phyloP scores from a whole-genome alignment of 2,329 filamentous ascomycete genomes.

The Cucurbitaria berberidis region DNA sequence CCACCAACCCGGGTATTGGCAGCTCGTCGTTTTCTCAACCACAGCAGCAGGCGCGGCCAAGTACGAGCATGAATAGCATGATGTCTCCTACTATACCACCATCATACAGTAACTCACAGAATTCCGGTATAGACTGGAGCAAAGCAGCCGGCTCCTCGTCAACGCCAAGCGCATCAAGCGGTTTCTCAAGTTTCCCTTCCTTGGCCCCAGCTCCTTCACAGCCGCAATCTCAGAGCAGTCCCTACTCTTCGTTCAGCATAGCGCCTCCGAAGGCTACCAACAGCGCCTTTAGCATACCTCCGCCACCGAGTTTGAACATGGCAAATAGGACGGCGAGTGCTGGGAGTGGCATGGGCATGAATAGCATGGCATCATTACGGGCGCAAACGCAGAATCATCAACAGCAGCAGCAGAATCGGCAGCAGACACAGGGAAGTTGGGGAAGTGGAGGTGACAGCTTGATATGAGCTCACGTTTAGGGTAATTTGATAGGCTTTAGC shows the following conservation, averaged over 20 bases:
- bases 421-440: slow-evolving; percentile 28
- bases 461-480: slow-evolving; percentile 24
- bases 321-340: slow-evolving; percentile 22
- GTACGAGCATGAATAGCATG: slow-evolving; percentile 44
- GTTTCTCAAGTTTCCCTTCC: slow-evolving; percentile 55
- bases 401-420: slow-evolving; percentile 21
- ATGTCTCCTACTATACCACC: slow-evolving; percentile 33
- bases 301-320: slow-evolving; percentile 27
- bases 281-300: slow-evolving; percentile 36
- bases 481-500: not conserved
- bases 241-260: slow-evolving; percentile 47
- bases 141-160: slow-evolving; percentile 28
- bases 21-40: slow-evolving; percentile 45
- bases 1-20: slow-evolving; percentile 43
- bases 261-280: slow-evolving; percentile 41
- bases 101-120: slow-evolving; percentile 29
- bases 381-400: slow-evolving; percentile 33
- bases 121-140: slow-evolving; percentile 38
- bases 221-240: slow-evolving; percentile 27
- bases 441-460: slow-evolving; percentile 35
- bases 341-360: slow-evolving; percentile 39
- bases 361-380: slow-evolving; percentile 32
- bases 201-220: slow-evolving; percentile 56
- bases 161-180: slow-evolving; percentile 27
- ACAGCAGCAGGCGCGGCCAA: slow-evolving; percentile 47